A percentile compares a stretch with the other conserved stretches of the same genome.
Evolutionary conservation across 495 filamentous ascomycete genomes (phyloP).

Genomic region (Mytilinidion resinicola): DNA sequence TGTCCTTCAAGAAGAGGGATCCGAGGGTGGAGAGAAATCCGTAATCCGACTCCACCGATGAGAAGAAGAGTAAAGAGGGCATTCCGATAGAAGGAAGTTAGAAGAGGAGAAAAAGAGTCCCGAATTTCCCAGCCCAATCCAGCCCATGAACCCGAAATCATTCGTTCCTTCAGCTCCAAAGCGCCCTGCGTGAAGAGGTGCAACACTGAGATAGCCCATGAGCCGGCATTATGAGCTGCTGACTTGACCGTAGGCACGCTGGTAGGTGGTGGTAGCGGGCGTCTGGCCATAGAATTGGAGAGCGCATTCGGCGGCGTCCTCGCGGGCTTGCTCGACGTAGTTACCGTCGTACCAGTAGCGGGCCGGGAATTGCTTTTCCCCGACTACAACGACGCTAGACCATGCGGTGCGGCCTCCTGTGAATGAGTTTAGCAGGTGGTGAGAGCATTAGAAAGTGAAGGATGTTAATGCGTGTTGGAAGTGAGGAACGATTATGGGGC

Average conservation of each 20-base stretch:
- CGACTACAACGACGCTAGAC: constrained; percentile 17
- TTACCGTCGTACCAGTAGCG: constrained; percentile 24
- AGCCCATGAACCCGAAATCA: not conserved
- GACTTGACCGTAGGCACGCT: not conserved
- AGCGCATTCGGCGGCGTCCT: constrained; percentile 26
- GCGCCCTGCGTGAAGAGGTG: too few relatives aligned
- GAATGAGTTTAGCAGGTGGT: not conserved
- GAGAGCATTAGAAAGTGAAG: not conserved
- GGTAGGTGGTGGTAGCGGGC: not conserved
- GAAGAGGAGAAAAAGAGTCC: not conserved
- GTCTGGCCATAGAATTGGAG: not conserved
- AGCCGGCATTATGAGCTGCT: not conserved
- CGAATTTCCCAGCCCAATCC: not conserved
- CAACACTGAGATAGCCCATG: not conserved
- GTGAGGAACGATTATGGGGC: not conserved
- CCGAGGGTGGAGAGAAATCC: too few relatives aligned
- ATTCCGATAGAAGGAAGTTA: not conserved
- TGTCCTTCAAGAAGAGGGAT: too few relatives aligned
- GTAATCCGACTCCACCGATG: too few relatives aligned
- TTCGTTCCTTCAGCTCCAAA: not conserved
- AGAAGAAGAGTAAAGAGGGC: not conserved
- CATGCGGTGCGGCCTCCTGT: constrained; percentile 30
- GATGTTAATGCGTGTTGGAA: not conserved
- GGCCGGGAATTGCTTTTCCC: constrained; percentile 11
- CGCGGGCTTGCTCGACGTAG: constrained; percentile 15